phyloP scores from a whole-genome alignment of 352 stramenopile genomes.

The Pseudoperonospora humuli region DNA sequence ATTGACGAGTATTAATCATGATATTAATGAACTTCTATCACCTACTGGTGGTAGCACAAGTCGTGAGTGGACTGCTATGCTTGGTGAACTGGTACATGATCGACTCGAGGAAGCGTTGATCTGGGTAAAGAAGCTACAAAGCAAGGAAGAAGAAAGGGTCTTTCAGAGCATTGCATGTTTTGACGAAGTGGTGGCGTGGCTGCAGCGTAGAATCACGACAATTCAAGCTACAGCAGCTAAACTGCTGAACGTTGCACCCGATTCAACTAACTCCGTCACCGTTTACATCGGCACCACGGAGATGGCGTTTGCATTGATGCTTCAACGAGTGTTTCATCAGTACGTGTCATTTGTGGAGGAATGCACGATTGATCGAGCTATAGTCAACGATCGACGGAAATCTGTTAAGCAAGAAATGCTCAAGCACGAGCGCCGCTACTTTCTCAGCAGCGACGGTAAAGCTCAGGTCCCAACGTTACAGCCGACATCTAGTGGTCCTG shows the following conservation, averaged over 20 bases:
- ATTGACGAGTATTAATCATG: constrained; percentile 25
- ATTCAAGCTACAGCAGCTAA: constrained; percentile 16
- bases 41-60: constrained; percentile 12
- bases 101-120: constrained; percentile 16
- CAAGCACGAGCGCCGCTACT: constrained; percentile 32
- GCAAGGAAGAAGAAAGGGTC: constrained; percentile 19
- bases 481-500: constrained; percentile 1
- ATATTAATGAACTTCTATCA: constrained; percentile 19
- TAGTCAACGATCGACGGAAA: constrained; percentile 11
- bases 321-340: constrained; percentile 31
- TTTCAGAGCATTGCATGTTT: constrained; percentile 26
- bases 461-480: not conserved
- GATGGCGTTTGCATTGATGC: constrained; percentile 40
- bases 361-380: constrained; percentile 3
- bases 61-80: constrained; percentile 16
- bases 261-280: not conserved
- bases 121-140: constrained; percentile 5
- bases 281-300: constrained; percentile 33
- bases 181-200: constrained; percentile 35
- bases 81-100: constrained; percentile 27
- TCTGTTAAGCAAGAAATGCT: constrained; percentile 15
- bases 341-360: constrained; percentile 22
- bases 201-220: constrained; percentile 29
- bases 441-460: constrained; percentile 12
- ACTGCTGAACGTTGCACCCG: constrained; percentile 10